Evolutionary conservation across 768 basidiomycete species (phyloP).

Genomic region (Lepiota venenata): DNA sequence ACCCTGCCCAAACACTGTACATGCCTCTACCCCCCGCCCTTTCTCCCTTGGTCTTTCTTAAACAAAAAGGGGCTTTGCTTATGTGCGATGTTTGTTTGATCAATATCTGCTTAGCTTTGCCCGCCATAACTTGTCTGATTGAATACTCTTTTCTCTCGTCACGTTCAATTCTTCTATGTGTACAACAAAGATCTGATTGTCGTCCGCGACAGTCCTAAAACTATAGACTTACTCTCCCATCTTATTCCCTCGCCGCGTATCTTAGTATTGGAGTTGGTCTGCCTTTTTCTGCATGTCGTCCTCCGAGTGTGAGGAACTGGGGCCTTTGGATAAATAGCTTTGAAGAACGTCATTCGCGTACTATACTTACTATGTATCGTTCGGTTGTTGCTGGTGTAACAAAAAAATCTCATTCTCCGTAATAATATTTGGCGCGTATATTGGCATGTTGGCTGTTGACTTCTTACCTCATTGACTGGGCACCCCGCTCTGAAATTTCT

Average conservation of each 20-base stretch:
- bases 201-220: constrained; percentile 28
- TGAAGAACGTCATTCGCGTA: neutral
- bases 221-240: constrained; percentile 30
- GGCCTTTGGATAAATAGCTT: neutral
- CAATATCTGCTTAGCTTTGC: constrained; percentile 17
- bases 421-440: neutral
- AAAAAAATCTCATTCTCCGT: neutral
- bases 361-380: constrained; percentile 2
- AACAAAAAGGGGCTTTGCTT: constrained; percentile 20
- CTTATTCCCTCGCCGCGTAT: constrained; percentile 16
- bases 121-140: constrained; percentile 26
- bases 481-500: neutral
- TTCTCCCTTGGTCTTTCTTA: constrained; percentile 22
- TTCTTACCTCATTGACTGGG: constrained; percentile 1
- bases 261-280: constrained; percentile 18
- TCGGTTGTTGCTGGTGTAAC: constrained; percentile 10
- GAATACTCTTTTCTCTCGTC: constrained; percentile 27
- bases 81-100: constrained; percentile 25
- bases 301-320: neutral
- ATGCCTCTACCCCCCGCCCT: constrained; percentile 26
- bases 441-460: neutral
- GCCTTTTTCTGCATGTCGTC: neutral
- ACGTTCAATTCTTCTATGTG: constrained; percentile 25
- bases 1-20: constrained; percentile 22
- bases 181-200: constrained; percentile 40